Conservation (phyloP, 2,329 filamentous ascomycete species). For the Penicillium sp. region DNA sequence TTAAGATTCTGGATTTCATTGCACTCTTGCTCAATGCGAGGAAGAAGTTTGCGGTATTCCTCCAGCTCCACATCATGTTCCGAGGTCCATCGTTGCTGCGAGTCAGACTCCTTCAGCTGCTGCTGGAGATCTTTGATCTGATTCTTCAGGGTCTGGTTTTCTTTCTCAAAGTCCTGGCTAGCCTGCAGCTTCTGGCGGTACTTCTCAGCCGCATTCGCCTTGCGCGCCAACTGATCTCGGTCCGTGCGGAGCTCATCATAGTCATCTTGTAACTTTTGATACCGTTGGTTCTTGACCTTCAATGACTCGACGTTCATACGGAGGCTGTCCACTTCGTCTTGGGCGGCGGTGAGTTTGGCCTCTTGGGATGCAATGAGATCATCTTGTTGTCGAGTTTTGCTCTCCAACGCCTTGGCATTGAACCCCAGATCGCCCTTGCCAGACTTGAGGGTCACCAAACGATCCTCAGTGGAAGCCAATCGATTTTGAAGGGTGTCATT, state of each 20-base stretch:
- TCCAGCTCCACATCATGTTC: constrained; percentile 45
- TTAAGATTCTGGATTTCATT: constrained; percentile 50
- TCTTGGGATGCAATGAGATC: constrained; percentile 71
- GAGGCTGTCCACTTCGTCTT: constrained; percentile 46
- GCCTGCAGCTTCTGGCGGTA: constrained; percentile 52
- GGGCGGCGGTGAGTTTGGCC: constrained; percentile 58
- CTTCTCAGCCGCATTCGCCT: constrained; percentile 52
- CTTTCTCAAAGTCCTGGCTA: constrained; percentile 50
- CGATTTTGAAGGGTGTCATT: constrained; percentile 48
- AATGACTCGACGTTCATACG: constrained; percentile 47
- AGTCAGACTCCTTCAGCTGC: constrained; percentile 48
- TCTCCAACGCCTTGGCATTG: constrained; percentile 45
- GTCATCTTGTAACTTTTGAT: constrained; percentile 50
- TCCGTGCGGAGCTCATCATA: constrained; percentile 52
- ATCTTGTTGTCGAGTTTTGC: constrained; percentile 63
- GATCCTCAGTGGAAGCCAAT: constrained; percentile 50
- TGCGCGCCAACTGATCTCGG: constrained; percentile 46
- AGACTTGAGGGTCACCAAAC: constrained; percentile 53
- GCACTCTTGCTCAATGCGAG: constrained; percentile 50
- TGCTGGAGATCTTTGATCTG: constrained; percentile 49
- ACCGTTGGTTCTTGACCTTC: constrained; percentile 46
- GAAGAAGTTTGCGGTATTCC: constrained; percentile 47
- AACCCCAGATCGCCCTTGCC: constrained; percentile 50
- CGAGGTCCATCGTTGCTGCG: constrained; percentile 40
- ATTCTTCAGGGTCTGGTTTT: constrained; percentile 48